Evolutionary conservation across 2,329 filamentous ascomycete genomes (phyloP).

Genomic region (Talaromyces sp.): DNA sequence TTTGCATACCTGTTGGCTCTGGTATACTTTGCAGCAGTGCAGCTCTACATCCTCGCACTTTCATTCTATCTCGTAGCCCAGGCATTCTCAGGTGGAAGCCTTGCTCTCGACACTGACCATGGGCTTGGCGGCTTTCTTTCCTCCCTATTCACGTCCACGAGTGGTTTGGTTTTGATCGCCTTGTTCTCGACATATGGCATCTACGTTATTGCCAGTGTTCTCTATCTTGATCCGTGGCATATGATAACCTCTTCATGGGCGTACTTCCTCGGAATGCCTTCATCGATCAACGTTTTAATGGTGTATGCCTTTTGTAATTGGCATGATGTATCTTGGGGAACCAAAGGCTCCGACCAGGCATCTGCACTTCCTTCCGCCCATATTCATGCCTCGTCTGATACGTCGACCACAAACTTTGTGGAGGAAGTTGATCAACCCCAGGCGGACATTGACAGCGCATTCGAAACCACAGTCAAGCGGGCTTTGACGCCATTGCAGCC

Average conservation of each 20-base stretch:
- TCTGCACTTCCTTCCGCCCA: conserved; percentile 2
- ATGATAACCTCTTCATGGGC: conserved; percentile 6
- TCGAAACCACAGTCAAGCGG: conserved; percentile 2
- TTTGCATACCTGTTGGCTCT: not conserved
- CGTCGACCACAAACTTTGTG: not conserved
- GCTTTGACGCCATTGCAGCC: not conserved
- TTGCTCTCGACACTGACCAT: not conserved
- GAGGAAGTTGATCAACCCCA: conserved; percentile 4
- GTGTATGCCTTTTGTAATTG: conserved; percentile 1
- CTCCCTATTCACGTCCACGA: conserved; percentile 1
- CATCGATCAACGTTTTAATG: conserved; percentile 4
- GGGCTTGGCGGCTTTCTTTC: not conserved
- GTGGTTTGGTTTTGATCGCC: not conserved
- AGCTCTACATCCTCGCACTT: not conserved
- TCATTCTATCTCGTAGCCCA: conserved; percentile 4
- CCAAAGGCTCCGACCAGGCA: not conserved
- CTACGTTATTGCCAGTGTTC: conserved; percentile 3
- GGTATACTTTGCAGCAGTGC: not conserved
- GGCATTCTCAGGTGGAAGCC: conserved; percentile 1
- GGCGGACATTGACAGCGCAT: conserved; percentile 4
- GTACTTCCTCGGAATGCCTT: conserved; percentile 6
- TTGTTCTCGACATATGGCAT: conserved; percentile 3
- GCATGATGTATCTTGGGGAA: not conserved
- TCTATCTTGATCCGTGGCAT: conserved; percentile 4
- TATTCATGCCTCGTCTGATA: not conserved